Percentiles rank a stretch among this genome's conserved stretches.
Conservation (phyloP, 2,329 filamentous ascomycete species). For the Cyanodermella asteris region DNA sequence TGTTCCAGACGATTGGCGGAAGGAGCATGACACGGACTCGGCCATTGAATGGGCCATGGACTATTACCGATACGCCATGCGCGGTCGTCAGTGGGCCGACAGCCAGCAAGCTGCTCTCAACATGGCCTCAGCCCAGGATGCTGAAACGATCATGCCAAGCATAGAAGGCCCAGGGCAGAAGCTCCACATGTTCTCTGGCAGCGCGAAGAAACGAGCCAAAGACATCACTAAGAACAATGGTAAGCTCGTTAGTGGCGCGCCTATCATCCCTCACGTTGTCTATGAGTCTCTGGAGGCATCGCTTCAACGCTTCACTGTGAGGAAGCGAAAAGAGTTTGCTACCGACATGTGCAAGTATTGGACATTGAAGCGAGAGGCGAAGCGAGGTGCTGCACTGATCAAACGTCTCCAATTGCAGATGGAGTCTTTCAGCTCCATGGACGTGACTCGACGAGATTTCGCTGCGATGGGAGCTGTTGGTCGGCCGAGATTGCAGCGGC, state of each 20-base stretch:
- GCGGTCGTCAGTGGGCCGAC: slow-evolving; percentile 75
- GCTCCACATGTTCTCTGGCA: slow-evolving; percentile 28
- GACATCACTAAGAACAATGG: slow-evolving; percentile 47
- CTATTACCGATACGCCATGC: slow-evolving; percentile 79
- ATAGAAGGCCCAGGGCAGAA: slow-evolving; percentile 25
- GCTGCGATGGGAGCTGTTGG: slow-evolving; percentile 81
- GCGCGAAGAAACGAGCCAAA: slow-evolving; percentile 35
- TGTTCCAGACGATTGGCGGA: slow-evolving; percentile 69
- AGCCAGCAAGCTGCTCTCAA: slow-evolving; percentile 66
- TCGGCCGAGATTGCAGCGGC: slow-evolving; percentile 50
- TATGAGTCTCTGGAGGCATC: slow-evolving; percentile 70
- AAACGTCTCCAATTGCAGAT: slow-evolving; percentile 87
- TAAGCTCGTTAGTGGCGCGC: slow-evolving; percentile 85
- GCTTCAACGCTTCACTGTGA: slow-evolving; percentile 59
- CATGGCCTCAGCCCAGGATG: slow-evolving; percentile 49
- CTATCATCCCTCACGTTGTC: slow-evolving; percentile 75
- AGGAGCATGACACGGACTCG: slow-evolving; percentile 61
- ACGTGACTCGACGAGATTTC: slow-evolving; percentile 86
- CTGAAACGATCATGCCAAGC: slow-evolving; percentile 31
- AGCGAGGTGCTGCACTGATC: slow-evolving; percentile 71
- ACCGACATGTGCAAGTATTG: slow-evolving; percentile 91
- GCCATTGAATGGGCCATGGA: slow-evolving; percentile 67
- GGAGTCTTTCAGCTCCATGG: slow-evolving; percentile 93
- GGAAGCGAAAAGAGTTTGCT: slow-evolving; percentile 78
- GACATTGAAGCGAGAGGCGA: slow-evolving; percentile 87